Evolutionary conservation across 2,329 filamentous ascomycete genomes (phyloP).

Genomic region (Trichoderma simmonsii): DNA sequence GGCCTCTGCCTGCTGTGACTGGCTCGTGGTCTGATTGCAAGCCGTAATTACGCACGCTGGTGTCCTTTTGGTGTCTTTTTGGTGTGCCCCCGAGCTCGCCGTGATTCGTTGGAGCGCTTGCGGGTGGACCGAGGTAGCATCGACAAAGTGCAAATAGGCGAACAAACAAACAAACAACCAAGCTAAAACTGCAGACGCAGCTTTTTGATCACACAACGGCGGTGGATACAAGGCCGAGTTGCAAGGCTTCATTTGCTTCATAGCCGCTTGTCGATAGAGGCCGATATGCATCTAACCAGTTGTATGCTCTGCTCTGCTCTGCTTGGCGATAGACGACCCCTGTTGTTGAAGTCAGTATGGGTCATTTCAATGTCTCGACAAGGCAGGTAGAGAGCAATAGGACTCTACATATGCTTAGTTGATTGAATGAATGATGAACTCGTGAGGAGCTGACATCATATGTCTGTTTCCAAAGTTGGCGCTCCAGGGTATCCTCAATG

Average conservation of each 20-base stretch:
- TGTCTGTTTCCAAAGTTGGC: background rate
- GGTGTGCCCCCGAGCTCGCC: background rate
- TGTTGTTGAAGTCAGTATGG: background rate
- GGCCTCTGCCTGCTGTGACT: slow-evolving; percentile 11
- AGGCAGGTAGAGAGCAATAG: background rate
- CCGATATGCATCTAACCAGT: background rate
- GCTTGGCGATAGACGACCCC: background rate
- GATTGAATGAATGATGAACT: background rate
- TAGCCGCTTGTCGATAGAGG: background rate
- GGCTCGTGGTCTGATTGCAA: slow-evolving; percentile 3
- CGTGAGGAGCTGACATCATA: background rate
- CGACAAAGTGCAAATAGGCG: slow-evolving; percentile 12
- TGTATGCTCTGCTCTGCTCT: background rate
- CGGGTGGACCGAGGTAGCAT: slow-evolving; percentile 8
- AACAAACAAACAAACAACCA: slow-evolving; percentile 16
- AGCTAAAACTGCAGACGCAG: slow-evolving; percentile 4
- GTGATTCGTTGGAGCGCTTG: slow-evolving; percentile 16
- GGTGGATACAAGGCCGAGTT: background rate
- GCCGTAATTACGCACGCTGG: slow-evolving; percentile 7
- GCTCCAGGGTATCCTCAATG: background rate
- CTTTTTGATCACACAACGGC: slow-evolving; percentile 9
- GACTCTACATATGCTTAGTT: background rate
- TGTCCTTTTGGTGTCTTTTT: background rate
- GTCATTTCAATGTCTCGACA: background rate
- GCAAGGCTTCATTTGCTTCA: slow-evolving; percentile 4